Evolutionary conservation across 2,329 filamentous ascomycete species (phyloP).

Genomic region (Trichophyton verrucosum): DNA sequence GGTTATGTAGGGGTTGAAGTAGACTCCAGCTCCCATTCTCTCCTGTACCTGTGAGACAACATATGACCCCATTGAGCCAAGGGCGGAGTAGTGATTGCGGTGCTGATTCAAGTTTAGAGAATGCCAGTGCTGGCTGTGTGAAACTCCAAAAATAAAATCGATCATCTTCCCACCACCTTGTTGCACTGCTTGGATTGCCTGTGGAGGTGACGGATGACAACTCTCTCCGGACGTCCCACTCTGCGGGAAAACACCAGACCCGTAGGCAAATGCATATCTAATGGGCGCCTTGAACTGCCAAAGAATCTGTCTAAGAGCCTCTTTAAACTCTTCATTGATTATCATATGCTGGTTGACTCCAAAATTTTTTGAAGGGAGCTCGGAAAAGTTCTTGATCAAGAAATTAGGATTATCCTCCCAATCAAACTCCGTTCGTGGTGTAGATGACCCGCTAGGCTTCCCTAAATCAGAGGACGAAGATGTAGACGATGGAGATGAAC

Average conservation of each 20-base stretch:
- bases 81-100: constrained; percentile 78
- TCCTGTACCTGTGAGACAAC: constrained; percentile 79
- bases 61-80: constrained; percentile 73
- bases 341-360: constrained; percentile 94
- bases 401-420: constrained; percentile 68
- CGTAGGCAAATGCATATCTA: constrained; percentile 92
- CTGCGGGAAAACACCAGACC: constrained; percentile 91
- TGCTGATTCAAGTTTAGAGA: constrained; percentile 67
- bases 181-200: constrained; percentile 71
- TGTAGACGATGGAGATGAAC: background rate
- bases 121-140: constrained; percentile 93
- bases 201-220: constrained; percentile 68
- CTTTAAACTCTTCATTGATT: constrained; percentile 91
- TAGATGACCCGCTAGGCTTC: constrained; percentile 21
- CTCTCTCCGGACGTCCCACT: constrained; percentile 35
- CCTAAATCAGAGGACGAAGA: constrained; percentile 9
- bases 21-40: constrained; percentile 79
- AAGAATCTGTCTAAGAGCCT: constrained; percentile 71
- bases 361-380: constrained; percentile 68
- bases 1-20: constrained; percentile 92
- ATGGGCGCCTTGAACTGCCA: constrained; percentile 90
- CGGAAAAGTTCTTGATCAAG: constrained; percentile 59
- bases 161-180: constrained; percentile 89
- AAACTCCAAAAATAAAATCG: constrained; percentile 94
- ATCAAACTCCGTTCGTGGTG: constrained; percentile 29